phyloP scores from a whole-genome alignment of 148 eudicot species.

The Vaccinium macrocarpon region DNA sequence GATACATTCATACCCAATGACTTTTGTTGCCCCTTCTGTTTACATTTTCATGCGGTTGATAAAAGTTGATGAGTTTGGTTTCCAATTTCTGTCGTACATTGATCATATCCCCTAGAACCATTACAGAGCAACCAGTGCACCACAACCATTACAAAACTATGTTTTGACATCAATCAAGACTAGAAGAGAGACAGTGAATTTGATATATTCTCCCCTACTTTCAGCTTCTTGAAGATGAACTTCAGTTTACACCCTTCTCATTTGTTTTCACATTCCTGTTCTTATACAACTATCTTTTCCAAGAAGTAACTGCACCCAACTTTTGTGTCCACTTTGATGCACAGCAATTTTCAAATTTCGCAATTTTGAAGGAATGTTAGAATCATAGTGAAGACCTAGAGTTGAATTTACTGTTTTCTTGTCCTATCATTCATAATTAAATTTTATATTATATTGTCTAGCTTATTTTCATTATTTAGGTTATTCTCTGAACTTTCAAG shows the following conservation, averaged over 20 bases:
- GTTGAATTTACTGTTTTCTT: not conserved
- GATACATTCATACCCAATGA: not conserved
- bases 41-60: not conserved
- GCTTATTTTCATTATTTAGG: not conserved
- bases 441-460: not conserved
- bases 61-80: not conserved
- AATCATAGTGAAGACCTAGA: not conserved
- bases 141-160: not conserved
- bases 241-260: not conserved
- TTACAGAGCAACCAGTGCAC: not conserved
- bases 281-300: not conserved
- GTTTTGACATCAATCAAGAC: not conserved
- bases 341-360: not conserved
- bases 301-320: not conserved
- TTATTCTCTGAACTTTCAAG: not conserved
- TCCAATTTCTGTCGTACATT: not conserved
- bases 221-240: not conserved
- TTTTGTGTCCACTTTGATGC: not conserved
- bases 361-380: not conserved
- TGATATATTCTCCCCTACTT: not conserved
- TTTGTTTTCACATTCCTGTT: not conserved
- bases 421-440: not conserved
- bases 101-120: not conserved
- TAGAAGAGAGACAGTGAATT: conserved; percentile 6
- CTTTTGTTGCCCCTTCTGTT: not conserved